Evolutionary conservation across 1,284 basidiomycete species (phyloP).

Genomic region (Malassezia equina): DNA sequence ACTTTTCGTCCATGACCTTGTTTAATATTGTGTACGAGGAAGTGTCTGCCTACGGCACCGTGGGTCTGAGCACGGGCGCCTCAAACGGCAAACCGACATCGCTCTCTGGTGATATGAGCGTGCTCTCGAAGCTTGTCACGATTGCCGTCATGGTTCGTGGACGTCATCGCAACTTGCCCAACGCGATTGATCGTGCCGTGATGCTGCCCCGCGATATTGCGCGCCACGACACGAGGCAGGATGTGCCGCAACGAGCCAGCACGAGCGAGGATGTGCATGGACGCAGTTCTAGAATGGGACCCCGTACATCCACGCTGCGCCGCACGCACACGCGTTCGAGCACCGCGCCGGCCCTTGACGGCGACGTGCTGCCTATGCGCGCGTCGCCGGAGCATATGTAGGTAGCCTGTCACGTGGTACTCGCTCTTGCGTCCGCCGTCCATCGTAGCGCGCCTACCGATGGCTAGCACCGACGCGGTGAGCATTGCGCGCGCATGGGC

Average conservation of each 20-base stretch:
- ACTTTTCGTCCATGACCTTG: conserved; percentile 37
- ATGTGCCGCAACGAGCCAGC: not conserved
- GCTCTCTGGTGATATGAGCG: conserved; percentile 65
- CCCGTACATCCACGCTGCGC: not conserved
- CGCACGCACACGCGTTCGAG: not conserved
- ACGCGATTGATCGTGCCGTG: conserved; percentile 70
- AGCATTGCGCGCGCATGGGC: not conserved
- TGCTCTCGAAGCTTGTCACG: conserved; percentile 76
- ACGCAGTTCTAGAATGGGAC: not conserved
- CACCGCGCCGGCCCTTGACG: not conserved
- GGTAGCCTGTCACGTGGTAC: not conserved
- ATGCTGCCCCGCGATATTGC: conserved; percentile 44
- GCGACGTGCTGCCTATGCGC: not conserved
- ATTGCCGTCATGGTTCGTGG: conserved; percentile 76
- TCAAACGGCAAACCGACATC: conserved; percentile 60
- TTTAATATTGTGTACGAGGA: conserved; percentile 64
- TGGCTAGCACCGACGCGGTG: not conserved
- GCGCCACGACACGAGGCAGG: conserved; percentile 28
- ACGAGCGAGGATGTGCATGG: not conserved
- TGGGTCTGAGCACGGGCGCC: conserved; percentile 58
- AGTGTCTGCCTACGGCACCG: conserved; percentile 59
- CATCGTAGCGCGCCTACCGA: not conserved
- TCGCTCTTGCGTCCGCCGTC: not conserved
- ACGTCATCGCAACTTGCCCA: conserved; percentile 66
- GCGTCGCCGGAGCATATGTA: not conserved